A percentile compares a stretch with the other conserved stretches of the same genome.
These are phyloP conservation scores for Trichoderma atroviride DNA, from an alignment of 2,329 filamentous ascomycete genomes.

Conservation along the genomic window DNA sequence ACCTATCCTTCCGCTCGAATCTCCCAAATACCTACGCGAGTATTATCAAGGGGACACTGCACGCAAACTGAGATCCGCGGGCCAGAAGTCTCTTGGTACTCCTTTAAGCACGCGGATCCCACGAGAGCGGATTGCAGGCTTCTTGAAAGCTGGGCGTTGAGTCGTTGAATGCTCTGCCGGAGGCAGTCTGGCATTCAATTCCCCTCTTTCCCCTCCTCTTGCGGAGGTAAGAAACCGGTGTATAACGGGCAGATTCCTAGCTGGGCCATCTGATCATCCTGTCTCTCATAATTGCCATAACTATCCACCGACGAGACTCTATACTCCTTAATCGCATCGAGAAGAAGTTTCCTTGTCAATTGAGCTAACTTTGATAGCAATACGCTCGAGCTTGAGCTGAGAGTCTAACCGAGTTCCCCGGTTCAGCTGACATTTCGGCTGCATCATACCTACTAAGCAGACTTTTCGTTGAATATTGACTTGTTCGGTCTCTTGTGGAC, in stretches of 20 bases:
- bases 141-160: neutral
- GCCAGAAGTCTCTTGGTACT: neutral
- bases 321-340: neutral
- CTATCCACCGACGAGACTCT: neutral
- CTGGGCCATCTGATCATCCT: neutral
- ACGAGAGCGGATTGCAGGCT: constrained; percentile 3
- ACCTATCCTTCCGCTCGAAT: neutral
- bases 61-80: neutral
- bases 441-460: neutral
- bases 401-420: constrained; percentile 8
- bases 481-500: constrained; percentile 5
- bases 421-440: neutral
- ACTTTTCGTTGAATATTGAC: neutral
- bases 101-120: neutral
- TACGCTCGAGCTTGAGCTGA: neutral
- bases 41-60: neutral
- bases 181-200: neutral
- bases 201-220: neutral
- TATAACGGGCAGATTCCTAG: neutral
- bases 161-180: neutral
- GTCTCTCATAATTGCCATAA: neutral
- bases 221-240: neutral
- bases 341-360: neutral
- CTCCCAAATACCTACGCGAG: neutral
- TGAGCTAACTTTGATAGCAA: constrained; percentile 9